Evolutionary conservation across 2,329 filamentous ascomycete genomes (phyloP).

Genomic region (Pseudocercospora vitis): DNA sequence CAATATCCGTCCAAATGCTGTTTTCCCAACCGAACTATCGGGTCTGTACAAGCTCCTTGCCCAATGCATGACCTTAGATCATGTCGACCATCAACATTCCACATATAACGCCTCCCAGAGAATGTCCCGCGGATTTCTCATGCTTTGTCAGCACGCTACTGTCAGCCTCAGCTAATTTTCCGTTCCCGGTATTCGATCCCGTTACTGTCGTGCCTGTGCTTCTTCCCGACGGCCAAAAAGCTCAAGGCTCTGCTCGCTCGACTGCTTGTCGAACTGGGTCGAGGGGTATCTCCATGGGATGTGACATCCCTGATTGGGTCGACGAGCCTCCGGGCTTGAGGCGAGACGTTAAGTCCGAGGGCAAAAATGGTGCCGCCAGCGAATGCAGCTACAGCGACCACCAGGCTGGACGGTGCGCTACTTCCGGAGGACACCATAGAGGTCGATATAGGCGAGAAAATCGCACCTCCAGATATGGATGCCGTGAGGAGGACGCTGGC

Average conservation of each 20-base stretch:
- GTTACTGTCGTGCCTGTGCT: constrained; percentile 20
- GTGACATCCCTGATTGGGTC: constrained; percentile 36
- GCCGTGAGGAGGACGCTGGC: constrained; percentile 56
- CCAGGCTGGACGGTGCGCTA: constrained; percentile 51
- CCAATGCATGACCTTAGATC: constrained; percentile 2
- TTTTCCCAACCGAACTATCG: neutral
- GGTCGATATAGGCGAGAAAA: constrained; percentile 57
- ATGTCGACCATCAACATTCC: neutral
- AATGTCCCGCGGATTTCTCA: no score
- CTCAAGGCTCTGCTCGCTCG: constrained; percentile 35
- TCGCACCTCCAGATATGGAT: constrained; percentile 55
- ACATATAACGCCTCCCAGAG: neutral
- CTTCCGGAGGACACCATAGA: constrained; percentile 45
- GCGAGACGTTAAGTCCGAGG: constrained; percentile 53
- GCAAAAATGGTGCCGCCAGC: constrained; percentile 54
- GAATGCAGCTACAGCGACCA: constrained; percentile 55
- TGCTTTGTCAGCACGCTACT: no score
- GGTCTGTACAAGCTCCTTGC: neutral
- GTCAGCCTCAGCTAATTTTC: constrained; percentile 18
- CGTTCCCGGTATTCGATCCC: constrained; percentile 31
- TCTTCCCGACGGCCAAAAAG: constrained; percentile 33
- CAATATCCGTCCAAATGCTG: neutral
- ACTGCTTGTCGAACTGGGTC: constrained; percentile 34
- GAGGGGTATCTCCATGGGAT: neutral
- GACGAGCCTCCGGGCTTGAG: constrained; percentile 51